Evolutionary conservation across 169 alveolate genomes (phyloP).

Genomic region (Eimeria tenella): DNA sequence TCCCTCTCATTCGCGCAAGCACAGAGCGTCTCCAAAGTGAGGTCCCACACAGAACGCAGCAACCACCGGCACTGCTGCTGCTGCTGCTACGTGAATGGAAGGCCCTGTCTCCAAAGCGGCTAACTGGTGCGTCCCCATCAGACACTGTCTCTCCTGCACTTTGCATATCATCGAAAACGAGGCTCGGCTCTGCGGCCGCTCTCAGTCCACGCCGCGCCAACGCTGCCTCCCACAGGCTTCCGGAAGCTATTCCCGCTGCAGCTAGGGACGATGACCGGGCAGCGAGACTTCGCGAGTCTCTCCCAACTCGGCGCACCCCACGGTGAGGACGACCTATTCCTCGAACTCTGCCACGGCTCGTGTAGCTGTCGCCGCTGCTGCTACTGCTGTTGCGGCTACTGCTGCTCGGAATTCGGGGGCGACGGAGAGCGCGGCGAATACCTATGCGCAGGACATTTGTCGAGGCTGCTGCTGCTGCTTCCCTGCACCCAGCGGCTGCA

Average conservation of each 20-base stretch:
- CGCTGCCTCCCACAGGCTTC: constrained; percentile 42
- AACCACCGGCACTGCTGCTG: not conserved
- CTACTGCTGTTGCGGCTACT: constrained; percentile 54
- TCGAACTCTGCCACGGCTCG: constrained; percentile 6
- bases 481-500: constrained; percentile 24
- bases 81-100: constrained; percentile 36
- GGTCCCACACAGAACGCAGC: constrained; percentile 33
- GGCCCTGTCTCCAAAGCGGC: constrained; percentile 24
- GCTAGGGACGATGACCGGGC: not conserved
- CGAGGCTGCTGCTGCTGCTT: constrained; percentile 1
- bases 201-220: constrained; percentile 13
- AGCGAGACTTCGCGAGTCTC: constrained; percentile 12
- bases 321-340: not conserved
- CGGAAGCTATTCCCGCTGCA: constrained; percentile 17
- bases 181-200: not conserved
- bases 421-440: constrained; percentile 51
- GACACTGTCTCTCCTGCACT: constrained; percentile 59
- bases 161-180: not conserved
- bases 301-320: not conserved
- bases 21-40: constrained; percentile 1
- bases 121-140: not conserved
- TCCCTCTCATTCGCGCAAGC: not conserved
- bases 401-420: constrained; percentile 26
- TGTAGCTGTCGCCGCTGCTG: constrained; percentile 62
- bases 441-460: constrained; percentile 19